Evolutionary conservation across 768 basidiomycete species (phyloP).

Genomic region (Naganishia onofrii): DNA sequence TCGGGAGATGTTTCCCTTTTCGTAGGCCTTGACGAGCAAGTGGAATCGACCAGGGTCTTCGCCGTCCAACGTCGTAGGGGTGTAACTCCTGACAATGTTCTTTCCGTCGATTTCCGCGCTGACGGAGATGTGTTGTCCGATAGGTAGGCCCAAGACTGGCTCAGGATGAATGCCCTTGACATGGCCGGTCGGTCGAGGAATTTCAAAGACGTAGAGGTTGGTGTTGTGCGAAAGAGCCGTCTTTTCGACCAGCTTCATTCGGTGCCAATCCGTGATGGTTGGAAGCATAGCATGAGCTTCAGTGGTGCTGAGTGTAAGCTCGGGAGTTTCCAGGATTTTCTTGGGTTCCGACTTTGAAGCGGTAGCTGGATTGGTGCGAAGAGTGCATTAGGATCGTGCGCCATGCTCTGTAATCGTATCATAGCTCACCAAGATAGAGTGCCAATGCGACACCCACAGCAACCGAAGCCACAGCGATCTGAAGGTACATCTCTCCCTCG

Average conservation of each 20-base stretch:
- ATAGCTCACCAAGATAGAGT: conserved; percentile 16
- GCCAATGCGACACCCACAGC: conserved; percentile 22
- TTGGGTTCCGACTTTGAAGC: conserved; percentile 4
- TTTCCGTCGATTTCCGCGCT: conserved; percentile 89
- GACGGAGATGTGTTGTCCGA: conserved; percentile 93
- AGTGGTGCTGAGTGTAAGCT: conserved; percentile 16
- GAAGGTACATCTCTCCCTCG: conserved; percentile 25
- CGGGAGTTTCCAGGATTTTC: conserved; percentile 17
- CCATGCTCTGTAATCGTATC: too few species aligned
- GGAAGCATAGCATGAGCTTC: conserved; percentile 24
- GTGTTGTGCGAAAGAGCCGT: conserved; percentile 88
- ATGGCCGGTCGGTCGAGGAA: conserved; percentile 54
- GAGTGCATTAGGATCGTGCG: neutral
- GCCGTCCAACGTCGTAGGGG: conserved; percentile 81
- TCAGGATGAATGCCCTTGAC: conserved; percentile 87
- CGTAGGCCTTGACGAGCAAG: conserved; percentile 97
- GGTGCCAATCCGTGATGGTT: conserved; percentile 61
- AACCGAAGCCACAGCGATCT: conserved; percentile 25
- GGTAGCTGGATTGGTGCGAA: neutral
- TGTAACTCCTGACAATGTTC: conserved; percentile 85
- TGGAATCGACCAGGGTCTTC: conserved; percentile 92
- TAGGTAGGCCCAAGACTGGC: conserved; percentile 84
- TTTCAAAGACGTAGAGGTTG: conserved; percentile 65
- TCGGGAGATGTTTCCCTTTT: conserved; percentile 93
- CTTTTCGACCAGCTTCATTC: conserved; percentile 78